Evolutionary conservation across 306 rosid species (phyloP).

Genomic region (Carpinus viminea): DNA sequence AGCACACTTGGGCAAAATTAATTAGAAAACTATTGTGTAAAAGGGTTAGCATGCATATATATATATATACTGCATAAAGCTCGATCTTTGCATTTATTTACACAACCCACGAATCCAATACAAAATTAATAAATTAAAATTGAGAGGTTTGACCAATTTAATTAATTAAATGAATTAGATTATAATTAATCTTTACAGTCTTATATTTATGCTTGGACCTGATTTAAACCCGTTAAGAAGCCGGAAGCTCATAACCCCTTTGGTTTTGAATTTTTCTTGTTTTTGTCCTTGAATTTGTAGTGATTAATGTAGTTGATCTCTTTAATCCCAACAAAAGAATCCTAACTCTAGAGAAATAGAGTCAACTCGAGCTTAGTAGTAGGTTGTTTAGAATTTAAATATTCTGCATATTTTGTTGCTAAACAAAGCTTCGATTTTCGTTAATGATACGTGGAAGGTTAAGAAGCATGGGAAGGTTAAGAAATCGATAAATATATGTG

Average conservation of each 20-base stretch:
- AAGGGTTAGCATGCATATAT: background rate
- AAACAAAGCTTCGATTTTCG: slow-evolving; percentile 16
- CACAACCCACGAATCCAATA: too few species aligned
- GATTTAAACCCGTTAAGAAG: too few species aligned
- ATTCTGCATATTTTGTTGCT: background rate
- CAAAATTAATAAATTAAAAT: too few species aligned
- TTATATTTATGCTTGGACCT: too few species aligned
- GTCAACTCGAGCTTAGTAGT: background rate
- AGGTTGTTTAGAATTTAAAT: slow-evolving; percentile 15
- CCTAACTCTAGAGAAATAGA: slow-evolving; percentile 24
- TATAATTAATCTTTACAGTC: too few species aligned
- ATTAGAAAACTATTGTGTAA: background rate
- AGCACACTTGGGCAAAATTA: background rate
- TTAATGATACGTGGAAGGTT: slow-evolving; percentile 30
- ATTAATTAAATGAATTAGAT: too few species aligned
- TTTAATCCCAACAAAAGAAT: slow-evolving; percentile 12
- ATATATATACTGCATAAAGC: too few species aligned
- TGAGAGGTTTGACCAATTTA: too few species aligned
- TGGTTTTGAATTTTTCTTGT: too few species aligned
- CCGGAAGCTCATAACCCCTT: too few species aligned
- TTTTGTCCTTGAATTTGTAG: too few species aligned
- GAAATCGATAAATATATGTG: too few species aligned
- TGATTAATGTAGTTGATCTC: background rate
- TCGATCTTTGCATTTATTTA: background rate
- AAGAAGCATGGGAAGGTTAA: background rate